Evolutionary conservation across 1,284 basidiomycete species (phyloP), one percentile per base, ranked within the genome.

Genomic region (Cutaneotrichosporon sp.): DNA sequence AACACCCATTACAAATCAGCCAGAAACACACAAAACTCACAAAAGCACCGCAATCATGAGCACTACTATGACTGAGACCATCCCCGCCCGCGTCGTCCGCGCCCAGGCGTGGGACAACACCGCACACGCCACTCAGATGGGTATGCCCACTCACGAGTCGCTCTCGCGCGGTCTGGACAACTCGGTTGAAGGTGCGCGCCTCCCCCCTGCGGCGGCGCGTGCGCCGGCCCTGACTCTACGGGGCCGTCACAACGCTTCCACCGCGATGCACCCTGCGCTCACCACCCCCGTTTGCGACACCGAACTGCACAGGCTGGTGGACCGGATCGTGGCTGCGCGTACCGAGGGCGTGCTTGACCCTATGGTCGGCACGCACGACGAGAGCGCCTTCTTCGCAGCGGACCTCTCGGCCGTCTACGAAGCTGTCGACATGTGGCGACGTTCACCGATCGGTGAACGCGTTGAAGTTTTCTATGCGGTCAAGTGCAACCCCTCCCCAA

Each of bases 401-500:
- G 93, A 99, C 75, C 82, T 99, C 31, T 85, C 87, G 61, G 82
- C 87, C 61, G 87, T 98, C 16, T 94, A 89, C 72, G 79, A 79
- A 54, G 91, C 96, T 68, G 88, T 92, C 67, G 77, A 85, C 64
- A 82, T 88, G 53, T 98, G 96, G 94, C 80, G 81, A 60, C 75
- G 79, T 19, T 82, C 82, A 60, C 81, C 98, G 20, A 90, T 89
- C 14, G 74, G 74, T 7, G 60, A 64, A 19, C 83, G 87, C 51
- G 84, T 98, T 41, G 84, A 90, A 64, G 91, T 94, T 25, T 97
- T 91, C 77, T 98, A 91, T 75, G 89, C 92, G 51, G 86, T 96
- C 70, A 97, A 97, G 78, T 97, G 93, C 78, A 98, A 97, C 78
- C 94, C 96, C 12, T 94, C 97, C 68, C 90, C 91, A 3, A 88